A percentile compares a stretch with the other conserved stretches of the same genome.
Conservation (phyloP, 1,139 yeast species). For the Debaryomyces udenii region DNA sequence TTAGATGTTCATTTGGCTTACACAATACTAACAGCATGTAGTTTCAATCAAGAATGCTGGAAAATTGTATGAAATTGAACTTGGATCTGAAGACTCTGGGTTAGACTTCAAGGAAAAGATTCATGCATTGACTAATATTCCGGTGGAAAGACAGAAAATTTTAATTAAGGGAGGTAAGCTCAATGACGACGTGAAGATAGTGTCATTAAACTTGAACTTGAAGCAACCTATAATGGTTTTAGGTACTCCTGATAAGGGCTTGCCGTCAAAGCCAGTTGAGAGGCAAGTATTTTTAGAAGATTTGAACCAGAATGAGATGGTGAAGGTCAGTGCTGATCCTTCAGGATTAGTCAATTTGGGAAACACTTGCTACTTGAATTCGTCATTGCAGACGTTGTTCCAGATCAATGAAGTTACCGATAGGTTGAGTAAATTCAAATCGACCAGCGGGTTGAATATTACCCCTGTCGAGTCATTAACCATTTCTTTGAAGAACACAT, state of each 20-base stretch:
- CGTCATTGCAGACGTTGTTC: constrained; percentile 80
- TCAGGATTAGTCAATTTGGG: constrained; percentile 88
- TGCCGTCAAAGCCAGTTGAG: constrained; percentile 61
- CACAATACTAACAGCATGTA: constrained; percentile 21
- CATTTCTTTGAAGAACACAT: constrained; percentile 43
- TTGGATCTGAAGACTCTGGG: constrained; percentile 62
- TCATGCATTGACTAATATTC: constrained; percentile 74
- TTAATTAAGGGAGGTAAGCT: constrained; percentile 89
- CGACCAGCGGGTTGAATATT: constrained; percentile 13
- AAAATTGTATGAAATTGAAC: constrained; percentile 69
- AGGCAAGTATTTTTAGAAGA: constrained; percentile 72
- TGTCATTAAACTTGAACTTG: constrained; percentile 57
- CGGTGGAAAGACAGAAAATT: constrained; percentile 85
- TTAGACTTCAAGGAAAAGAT: constrained; percentile 72
- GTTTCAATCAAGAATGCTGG: constrained; percentile 83
- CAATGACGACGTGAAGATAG: constrained; percentile 57
- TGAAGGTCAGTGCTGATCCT: constrained; percentile 55
- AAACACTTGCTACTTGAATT: constrained; percentile 92
- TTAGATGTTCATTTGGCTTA: background rate
- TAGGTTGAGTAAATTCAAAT: constrained; percentile 25
- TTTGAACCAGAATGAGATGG: constrained; percentile 49
- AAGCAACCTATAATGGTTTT: constrained; percentile 81
- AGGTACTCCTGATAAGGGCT: constrained; percentile 80
- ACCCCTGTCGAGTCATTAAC: constrained; percentile 21
- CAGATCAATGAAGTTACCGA: constrained; percentile 62